phyloP scores from a whole-genome alignment of 2,329 filamentous ascomycete genomes.

The Aspergillus quadrilineatus region DNA sequence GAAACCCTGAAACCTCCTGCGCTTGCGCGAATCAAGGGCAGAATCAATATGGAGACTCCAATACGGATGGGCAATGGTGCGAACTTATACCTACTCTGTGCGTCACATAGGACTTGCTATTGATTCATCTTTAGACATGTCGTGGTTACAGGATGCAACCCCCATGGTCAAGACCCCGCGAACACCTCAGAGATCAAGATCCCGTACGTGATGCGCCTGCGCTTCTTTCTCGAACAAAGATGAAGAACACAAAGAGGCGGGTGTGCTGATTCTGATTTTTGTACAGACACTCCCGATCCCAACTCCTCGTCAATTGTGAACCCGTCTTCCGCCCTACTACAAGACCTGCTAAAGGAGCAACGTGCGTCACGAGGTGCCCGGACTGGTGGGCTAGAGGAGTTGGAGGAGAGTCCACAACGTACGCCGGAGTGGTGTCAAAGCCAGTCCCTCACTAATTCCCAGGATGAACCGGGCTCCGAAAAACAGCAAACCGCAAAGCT shows the following conservation, averaged over 20 bases:
- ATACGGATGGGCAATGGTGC: constrained; percentile 25
- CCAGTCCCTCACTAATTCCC: constrained; percentile 20
- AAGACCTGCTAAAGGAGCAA: constrained; percentile 43
- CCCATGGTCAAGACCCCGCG: constrained; percentile 22
- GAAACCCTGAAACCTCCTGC: constrained; percentile 30
- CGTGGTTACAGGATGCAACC: constrained; percentile 33
- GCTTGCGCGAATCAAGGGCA: constrained; percentile 33
- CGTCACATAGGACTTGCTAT: not conserved
- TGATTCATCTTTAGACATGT: constrained; percentile 24
- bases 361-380: constrained; percentile 38
- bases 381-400: constrained; percentile 25
- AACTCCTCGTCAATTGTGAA: constrained; percentile 36
- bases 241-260: not conserved
- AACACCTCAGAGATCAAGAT: constrained; percentile 25
- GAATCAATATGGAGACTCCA: constrained; percentile 32
- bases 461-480: constrained; percentile 37
- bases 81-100: constrained; percentile 1
- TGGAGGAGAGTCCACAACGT: constrained; percentile 23
- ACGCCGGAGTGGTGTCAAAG: constrained; percentile 27
- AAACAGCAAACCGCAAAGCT: constrained; percentile 34
- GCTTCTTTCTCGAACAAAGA: not conserved
- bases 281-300: constrained; percentile 32
- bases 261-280: constrained; percentile 13
- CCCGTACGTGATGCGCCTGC: constrained; percentile 21
- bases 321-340: constrained; percentile 40